Evolutionary conservation across 1,284 basidiomycete species (phyloP).

Genomic region (Cutaneotrichosporon sp.): DNA sequence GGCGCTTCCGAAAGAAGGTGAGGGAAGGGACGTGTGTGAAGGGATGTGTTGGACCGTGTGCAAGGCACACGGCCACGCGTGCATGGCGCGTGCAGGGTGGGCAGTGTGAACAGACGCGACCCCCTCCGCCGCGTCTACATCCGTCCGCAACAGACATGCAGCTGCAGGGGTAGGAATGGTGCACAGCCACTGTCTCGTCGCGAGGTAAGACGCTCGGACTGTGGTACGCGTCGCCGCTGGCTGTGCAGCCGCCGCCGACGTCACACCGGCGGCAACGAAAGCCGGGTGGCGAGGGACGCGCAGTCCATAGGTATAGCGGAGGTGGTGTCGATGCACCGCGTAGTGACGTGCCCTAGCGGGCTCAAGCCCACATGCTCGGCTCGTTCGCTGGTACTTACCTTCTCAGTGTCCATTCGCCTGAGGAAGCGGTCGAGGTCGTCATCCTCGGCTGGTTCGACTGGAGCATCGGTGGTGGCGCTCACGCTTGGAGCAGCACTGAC

Average conservation of each 20-base stretch:
- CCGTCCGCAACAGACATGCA: no score
- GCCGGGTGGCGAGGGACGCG: neutral
- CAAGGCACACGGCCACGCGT: neutral
- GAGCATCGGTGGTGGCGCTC: conserved; percentile 6
- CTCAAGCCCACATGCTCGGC: no score
- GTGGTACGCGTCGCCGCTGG: neutral
- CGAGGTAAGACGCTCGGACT: no score
- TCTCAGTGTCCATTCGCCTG: conserved; percentile 43
- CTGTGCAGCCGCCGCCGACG: neutral
- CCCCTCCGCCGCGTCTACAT: no score
- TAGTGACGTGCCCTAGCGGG: no score
- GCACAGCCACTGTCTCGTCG: no score
- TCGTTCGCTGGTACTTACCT: no score
- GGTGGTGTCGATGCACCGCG: no score
- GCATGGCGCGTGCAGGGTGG: neutral
- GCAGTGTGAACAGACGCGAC: no score
- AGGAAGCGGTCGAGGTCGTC: conserved; percentile 40
- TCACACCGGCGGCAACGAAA: neutral
- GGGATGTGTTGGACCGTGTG: neutral
- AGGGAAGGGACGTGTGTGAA: neutral
- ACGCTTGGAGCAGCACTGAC: conserved; percentile 4
- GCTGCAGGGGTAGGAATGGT: no score
- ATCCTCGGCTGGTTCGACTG: conserved; percentile 11
- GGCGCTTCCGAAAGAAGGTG: neutral
- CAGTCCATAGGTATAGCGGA: neutral